Evolutionary conservation across 495 filamentous ascomycete genomes (phyloP), one percentile per base, ranked within the genome.

Genomic region (Podospora tetraspora): DNA sequence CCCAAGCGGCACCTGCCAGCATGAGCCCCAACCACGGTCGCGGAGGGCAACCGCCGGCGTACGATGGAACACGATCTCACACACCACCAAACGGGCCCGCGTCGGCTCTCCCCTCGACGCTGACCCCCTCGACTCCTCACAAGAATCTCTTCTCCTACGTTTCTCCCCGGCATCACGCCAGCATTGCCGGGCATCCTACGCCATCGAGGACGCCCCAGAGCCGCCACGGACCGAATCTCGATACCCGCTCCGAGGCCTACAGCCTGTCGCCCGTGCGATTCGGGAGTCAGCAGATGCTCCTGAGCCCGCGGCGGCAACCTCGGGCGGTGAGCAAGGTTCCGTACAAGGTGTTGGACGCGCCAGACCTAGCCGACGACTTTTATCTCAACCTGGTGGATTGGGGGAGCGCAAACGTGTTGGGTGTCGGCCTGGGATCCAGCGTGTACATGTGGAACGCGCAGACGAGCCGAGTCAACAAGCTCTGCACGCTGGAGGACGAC

Each of bases 361-460:
- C 95, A 16, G 95, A 98, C 69, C 78, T 99, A 19, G 93, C 93
- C 29, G 95, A 99, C 72, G 96, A 99, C 76, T 99, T 97, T 77
- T 99, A 99, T 72, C 81, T 99, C 32, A 99, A 99, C 72, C 79
- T 99, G 27, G 94, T 99, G 2, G 95, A 99, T 72, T 99, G 95
- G 95, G 95, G 96, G n/a, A 94, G 90, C 72, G 92, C 89, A 70
- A 95, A 97, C 79, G 88, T 97, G 24, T 80, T 99, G 9, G 96
- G 93, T 16, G 95, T 99, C 30, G 95, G 95, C 0, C 79, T 99
- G 58, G 93, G 92, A 21, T 91, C 89, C 30, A 94, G 91, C 63
- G 95, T 99, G n/a, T 99, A 97, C 74, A 95, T 98, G 91, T 99
- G 95, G 94, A 96, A 97, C 74, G 93, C 93, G 12, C 86, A 89